Conservation (phyloP, 768 basidiomycete genomes). For the Lactarius akahatsu region DNA sequence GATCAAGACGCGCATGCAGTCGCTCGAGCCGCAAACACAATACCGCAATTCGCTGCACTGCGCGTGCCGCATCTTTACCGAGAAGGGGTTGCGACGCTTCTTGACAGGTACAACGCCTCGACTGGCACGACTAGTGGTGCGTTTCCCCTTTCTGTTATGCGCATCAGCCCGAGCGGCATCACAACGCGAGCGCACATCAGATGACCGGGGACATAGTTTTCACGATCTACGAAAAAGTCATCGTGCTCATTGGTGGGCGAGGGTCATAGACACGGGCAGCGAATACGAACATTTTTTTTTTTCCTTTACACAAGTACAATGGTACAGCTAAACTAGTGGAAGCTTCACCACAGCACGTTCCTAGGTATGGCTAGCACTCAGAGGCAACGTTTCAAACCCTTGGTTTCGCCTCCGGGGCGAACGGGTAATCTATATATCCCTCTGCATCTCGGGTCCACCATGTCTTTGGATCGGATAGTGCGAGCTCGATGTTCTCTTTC, state of each 20-base stretch:
- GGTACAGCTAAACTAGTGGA: neutral
- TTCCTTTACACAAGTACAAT: neutral
- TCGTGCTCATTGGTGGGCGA: constrained; percentile 47
- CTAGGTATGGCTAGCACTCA: neutral
- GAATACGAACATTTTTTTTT: neutral
- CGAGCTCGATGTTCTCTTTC: neutral
- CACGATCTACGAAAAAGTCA: constrained; percentile 85
- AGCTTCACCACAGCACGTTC: neutral
- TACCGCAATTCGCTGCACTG: constrained; percentile 96
- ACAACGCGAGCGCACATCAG: constrained; percentile 41
- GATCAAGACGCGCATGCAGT: too few species aligned
- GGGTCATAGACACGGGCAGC: constrained; percentile 26
- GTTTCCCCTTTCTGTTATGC: constrained; percentile 33
- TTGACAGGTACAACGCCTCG: constrained; percentile 97
- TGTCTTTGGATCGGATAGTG: neutral
- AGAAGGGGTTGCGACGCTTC: constrained; percentile 79
- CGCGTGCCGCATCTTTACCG: constrained; percentile 89
- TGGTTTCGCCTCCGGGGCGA: neutral
- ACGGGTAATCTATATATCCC: constrained; percentile 31
- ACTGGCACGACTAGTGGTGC: constrained; percentile 55
- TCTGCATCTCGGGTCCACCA: neutral
- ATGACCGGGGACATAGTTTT: constrained; percentile 92
- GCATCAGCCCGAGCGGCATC: too few species aligned
- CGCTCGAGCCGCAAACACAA: constrained; percentile 66
- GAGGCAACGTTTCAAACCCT: neutral